Percentiles rank a stretch among this genome's conserved stretches.
Evolutionary conservation across 208 protist genomes (phyloP).

Genomic region (Crithidia bombi): DNA sequence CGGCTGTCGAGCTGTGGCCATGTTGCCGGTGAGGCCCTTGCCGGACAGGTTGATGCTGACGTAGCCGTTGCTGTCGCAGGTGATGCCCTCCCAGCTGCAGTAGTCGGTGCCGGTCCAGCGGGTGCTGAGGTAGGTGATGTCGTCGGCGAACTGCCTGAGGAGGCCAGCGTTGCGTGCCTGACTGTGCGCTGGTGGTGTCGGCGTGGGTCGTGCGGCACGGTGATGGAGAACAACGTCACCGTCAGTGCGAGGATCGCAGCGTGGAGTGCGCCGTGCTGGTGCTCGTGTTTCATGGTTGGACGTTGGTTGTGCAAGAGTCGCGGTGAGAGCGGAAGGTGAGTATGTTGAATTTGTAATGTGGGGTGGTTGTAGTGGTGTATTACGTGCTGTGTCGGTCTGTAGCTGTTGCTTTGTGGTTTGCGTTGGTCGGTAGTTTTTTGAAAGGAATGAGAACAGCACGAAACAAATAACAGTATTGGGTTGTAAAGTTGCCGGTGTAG

Average conservation of each 20-base stretch:
- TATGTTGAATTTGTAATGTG: too few relatives aligned
- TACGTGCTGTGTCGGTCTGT: too few relatives aligned
- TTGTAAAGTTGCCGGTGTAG: too few relatives aligned
- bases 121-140: neutral
- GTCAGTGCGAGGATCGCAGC: slow-evolving; percentile 4
- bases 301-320: too few relatives aligned
- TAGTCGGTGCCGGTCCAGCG: slow-evolving; percentile 3
- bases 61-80: slow-evolving; percentile 16
- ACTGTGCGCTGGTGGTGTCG: neutral
- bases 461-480: too few relatives aligned
- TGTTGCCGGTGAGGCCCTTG: slow-evolving; percentile 7
- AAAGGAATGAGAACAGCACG: too few relatives aligned
- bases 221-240: slow-evolving; percentile 7
- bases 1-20: slow-evolving; percentile 6
- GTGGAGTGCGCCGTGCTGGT: neutral
- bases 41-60: slow-evolving; percentile 21
- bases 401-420: too few relatives aligned
- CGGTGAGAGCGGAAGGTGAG: too few relatives aligned
- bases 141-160: neutral
- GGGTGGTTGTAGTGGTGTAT: too few relatives aligned
- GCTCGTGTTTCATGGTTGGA: too few relatives aligned
- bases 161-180: neutral
- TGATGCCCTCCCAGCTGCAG: slow-evolving; percentile 15
- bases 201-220: neutral
- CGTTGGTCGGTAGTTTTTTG: too few relatives aligned